Base-by-base conservation (phyloP, 345 rosid genomes). In the Citrus mangshanensis region DNA sequence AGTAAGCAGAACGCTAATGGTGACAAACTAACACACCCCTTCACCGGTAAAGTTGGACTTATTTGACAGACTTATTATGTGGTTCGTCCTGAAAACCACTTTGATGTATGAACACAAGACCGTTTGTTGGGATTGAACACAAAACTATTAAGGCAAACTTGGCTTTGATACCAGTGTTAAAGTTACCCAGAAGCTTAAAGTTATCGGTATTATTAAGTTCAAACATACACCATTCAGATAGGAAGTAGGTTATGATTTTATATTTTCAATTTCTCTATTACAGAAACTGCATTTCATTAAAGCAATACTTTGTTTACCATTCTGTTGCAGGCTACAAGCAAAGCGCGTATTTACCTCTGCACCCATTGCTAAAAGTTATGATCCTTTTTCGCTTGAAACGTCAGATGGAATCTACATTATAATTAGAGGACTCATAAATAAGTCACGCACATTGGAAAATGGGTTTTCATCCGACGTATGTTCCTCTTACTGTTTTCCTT, bases 401-500 rank as follows among this genome's bases (percentile, higher is more conserved):
- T 88, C 91, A 35, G 95, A 96, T 79, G 94, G 90, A 6, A 66
- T 91, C 51, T 83, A 77, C 76, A 86, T 96, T 56, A 40, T 79
- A 56, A 37, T 96, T 38, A 83, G 81, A 35, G 97, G 99, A 0
- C 84, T 85, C 78, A 84, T 91, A 40, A 91, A 96, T 77, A 81
- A 78, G 82, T 60, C 74, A 1, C 91, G 85, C 19, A 73, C 93
- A 21, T 2, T 75, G 9, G 80, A 82, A 70, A 87, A 82, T 81
- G 98, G 99, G 21, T 94, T 96, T 78, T 72, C 86, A 32, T 76
- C 83, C 13, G 85, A 91, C 93, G 99, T 93, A 61, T 74, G 75
- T 74, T 69, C 59, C 46, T 55, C 22, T 5, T 66, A 42, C 7
- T 5, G 13, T 6, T 25, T 73, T 3, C 70, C 18, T 72, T 56